A percentile compares a stretch with the other conserved stretches of the same genome.
Evolutionary conservation across 345 rosid genomes (phyloP).

Genomic region (Gossypium herbaceum): DNA sequence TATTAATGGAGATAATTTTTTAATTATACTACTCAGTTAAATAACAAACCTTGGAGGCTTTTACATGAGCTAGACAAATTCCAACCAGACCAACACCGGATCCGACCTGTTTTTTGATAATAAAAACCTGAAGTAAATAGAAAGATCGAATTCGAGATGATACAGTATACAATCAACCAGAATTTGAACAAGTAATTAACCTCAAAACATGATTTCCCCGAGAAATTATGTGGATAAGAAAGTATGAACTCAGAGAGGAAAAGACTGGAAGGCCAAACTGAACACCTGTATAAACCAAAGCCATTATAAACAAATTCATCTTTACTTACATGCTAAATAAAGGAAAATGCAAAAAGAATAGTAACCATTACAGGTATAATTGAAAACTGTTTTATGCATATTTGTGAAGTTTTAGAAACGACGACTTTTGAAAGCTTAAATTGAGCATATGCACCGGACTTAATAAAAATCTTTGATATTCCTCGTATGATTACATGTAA

Average conservation of each 20-base stretch:
- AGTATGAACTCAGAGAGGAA: conserved; percentile 70
- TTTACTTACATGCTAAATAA: neutral
- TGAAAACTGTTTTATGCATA: neutral
- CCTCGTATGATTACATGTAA: neutral
- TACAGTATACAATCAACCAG: neutral
- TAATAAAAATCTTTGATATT: neutral
- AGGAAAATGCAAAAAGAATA: neutral
- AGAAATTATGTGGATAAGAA: conserved; percentile 61
- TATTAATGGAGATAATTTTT: neutral
- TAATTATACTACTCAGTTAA: neutral
- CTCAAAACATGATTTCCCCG: conserved; percentile 71
- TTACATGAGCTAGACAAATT: conserved; percentile 72
- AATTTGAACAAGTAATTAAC: conserved; percentile 26
- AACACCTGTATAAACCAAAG: conserved; percentile 50
- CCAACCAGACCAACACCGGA: conserved; percentile 89
- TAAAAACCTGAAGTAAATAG: conserved; percentile 1
- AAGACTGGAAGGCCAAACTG: conserved; percentile 80
- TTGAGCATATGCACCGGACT: neutral
- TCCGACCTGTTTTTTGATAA: conserved; percentile 54
- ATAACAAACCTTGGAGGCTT: conserved; percentile 63
- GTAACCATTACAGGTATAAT: neutral
- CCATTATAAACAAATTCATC: conserved; percentile 5
- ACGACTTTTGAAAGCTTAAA: neutral
- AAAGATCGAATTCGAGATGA: neutral
- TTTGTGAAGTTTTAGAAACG: neutral